Evolutionary conservation across 2,329 filamentous ascomycete genomes (phyloP), one percentile per base, ranked within the genome.

Genomic region (Cytospora mali): DNA sequence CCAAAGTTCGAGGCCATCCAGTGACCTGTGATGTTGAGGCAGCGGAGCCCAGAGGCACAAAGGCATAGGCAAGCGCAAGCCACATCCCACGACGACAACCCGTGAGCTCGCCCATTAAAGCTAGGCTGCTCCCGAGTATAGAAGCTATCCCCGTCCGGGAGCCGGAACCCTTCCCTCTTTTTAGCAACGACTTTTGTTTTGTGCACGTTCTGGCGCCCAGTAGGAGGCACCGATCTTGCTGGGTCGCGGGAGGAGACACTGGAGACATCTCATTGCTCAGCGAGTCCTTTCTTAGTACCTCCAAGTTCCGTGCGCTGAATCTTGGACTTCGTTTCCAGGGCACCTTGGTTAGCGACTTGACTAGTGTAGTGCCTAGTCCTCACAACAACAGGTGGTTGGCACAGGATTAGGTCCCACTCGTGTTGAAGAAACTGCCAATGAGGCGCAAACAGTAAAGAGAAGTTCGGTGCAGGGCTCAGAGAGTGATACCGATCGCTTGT

Each of bases 1-100:
- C 73, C 72, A 72, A 74, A 68, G 69, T 23, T 33, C 51, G n/a
- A 54, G 25, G 55, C 54, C 48, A 49, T 21, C 50, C 16, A 29
- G 42, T 55, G 39, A 28, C 31, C 49, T 27, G 52, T 39, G 42
- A 46, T 46, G 18, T 23, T 18, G 42, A 46, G 46, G 31, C 25
- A 56, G 33, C 16, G 49, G 33, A 35, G 55, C 27, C 42, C 56
- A 42, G 16, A 18, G n/a, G 39, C 25, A 21, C 27, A 56, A 21
- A 33, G 39, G 54, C 21, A 51, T 16, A 53, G 50, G 55, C 55
- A 57, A 54, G 42, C 42, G 10, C 42, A 46, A 46, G 61, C 54
- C 54, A 58, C 61, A 62, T 56, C 46, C 48, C 33, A 29, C 48
- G n/a, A 28, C 50, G 29, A 31, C 18, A 46, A 11, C 42, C 49